Evolutionary conservation across 805 yeast genomes (phyloP), one percentile per base, ranked within the genome.

Genomic region (Tetrapisispora namnaoensis): DNA sequence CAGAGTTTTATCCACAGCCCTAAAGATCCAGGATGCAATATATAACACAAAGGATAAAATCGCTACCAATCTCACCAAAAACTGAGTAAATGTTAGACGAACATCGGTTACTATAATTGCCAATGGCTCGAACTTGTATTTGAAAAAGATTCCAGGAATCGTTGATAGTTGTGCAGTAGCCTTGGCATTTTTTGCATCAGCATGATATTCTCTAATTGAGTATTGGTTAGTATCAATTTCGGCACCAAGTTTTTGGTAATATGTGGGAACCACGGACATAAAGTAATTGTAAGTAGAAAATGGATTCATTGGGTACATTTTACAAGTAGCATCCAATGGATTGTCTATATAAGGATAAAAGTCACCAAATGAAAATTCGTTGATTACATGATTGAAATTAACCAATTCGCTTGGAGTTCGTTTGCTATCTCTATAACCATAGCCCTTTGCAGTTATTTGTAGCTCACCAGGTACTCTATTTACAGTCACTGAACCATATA

Each of bases 331-430:
- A 64, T 93, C 98, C 53, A 93, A 73, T n/a, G 96, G 95, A 61
- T 91, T 91, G 56, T 83, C 75, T 53, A 90, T 73, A 56, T 77
- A 83, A 3, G 99, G 97, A 60, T 80, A 89, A 65, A 84, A 89
- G 36, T 80, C 86, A 14, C 99, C 99, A 67, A 82, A 91, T 11
- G 97, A 88, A 53, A 89, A 78, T 65, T 91, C 98, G 51, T 78
- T 78, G 51, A 93, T 82, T 5, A 79, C 79, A 66, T 93, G 99
- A 1, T 95, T 77, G 62, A 91, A 84, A 60, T 91, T 86, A 50
- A 86, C 67, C 21, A 74, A 67, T 37, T 78, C 78, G 11, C 75
- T 72, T 40, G 67, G 66, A 42, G 77, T 69, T 50, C 77, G 66
- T 20, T 54, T 55, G 18, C 44, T 43, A 52, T 75, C 81, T 37